Evolutionary conservation across 805 yeast species (phyloP).

Genomic region (Blastobotrys robertii): DNA sequence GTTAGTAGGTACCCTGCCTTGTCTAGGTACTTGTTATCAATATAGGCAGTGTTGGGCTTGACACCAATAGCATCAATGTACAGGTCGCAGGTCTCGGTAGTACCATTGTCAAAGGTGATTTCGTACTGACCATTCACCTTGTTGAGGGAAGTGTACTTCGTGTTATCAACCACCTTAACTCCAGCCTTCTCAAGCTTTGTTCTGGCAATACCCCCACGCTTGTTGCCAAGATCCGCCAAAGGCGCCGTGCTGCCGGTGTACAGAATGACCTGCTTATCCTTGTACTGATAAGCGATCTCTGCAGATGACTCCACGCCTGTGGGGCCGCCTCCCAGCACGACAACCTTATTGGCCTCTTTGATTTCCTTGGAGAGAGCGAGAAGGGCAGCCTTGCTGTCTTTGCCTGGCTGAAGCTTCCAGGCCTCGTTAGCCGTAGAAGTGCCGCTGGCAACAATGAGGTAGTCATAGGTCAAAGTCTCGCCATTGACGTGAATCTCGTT

Average conservation of each 20-base stretch:
- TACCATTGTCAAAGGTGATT: slow-evolving; percentile 10
- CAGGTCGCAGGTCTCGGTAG: slow-evolving; percentile 8
- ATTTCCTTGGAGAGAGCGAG: slow-evolving; percentile 19
- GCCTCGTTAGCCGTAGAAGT: slow-evolving; percentile 7
- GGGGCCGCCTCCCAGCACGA: slow-evolving; percentile 46
- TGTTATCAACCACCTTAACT: slow-evolving; percentile 11
- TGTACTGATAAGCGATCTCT: slow-evolving; percentile 34
- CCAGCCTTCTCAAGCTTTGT: slow-evolving; percentile 12
- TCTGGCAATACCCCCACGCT: slow-evolving; percentile 9
- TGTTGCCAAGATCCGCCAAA: slow-evolving; percentile 8
- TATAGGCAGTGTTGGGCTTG: slow-evolving; percentile 13
- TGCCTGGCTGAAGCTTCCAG: slow-evolving; percentile 9
- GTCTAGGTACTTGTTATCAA: slow-evolving; percentile 8
- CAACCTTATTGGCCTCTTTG: slow-evolving; percentile 30
- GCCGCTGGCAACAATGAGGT: slow-evolving; percentile 16
- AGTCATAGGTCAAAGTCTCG: slow-evolving; percentile 8
- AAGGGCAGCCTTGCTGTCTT: slow-evolving; percentile 6
- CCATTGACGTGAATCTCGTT: slow-evolving; percentile 6
- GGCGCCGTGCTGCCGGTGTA: slow-evolving; percentile 15
- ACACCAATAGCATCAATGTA: slow-evolving; percentile 12
- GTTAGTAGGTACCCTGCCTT: slow-evolving; percentile 10
- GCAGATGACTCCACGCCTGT: slow-evolving; percentile 43
- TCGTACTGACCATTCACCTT: slow-evolving; percentile 4
- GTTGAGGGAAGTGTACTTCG: not conserved
- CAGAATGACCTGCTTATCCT: slow-evolving; percentile 29